Evolutionary conservation across 2,329 filamentous ascomycete genomes (phyloP), one percentile per base, ranked within the genome.

Genomic region (Phialophora expanda): DNA sequence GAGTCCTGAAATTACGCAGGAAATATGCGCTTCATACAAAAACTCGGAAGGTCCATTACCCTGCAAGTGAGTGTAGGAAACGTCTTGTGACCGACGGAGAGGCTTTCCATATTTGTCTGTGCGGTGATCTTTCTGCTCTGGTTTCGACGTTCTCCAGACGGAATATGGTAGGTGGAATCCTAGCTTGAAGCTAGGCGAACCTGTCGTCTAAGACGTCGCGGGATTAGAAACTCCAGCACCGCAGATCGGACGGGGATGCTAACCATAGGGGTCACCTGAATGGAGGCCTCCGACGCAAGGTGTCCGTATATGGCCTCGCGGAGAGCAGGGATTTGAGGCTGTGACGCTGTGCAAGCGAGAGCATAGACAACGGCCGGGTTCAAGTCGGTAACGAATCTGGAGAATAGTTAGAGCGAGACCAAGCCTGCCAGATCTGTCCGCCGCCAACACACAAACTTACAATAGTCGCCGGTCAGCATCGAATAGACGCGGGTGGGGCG

Each of bases 1-100:
- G 24, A 34, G 14, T 3, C 57, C 57, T 24, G 57, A 11, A 5
- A 60, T 20, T 3, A 51, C 57, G 44, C 41, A 48, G 20, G 57
- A 51, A 20, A 51, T 30, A 28, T 60, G 57, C 12, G 38, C 57
- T 32, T 60, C 57, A 3, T 60, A 48, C 12, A 60, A 20, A 24
- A 24, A 60, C 12, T 57, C 55, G n/a, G 17, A 14, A 38, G 20
- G 8, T 22, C n/a, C 50, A 22, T 24, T 17, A 2, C 24, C 24
- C 20, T 24, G n/a, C n/a, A 7, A 7, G 14, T 24, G 20, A 11
- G 26, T 20, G 55, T 41, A 44, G 6, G 55, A 41, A 9, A 57
- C 34, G n/a, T 57, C 55, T 24, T 20, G 28, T 14, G 17, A 38
- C 11, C 22, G 28, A 17, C 55, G 28, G 9, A 57, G 20, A 5